Evolutionary conservation across 192 early-diverging fungal genomes (phyloP).

Genomic region (Coemansia sp.): DNA sequence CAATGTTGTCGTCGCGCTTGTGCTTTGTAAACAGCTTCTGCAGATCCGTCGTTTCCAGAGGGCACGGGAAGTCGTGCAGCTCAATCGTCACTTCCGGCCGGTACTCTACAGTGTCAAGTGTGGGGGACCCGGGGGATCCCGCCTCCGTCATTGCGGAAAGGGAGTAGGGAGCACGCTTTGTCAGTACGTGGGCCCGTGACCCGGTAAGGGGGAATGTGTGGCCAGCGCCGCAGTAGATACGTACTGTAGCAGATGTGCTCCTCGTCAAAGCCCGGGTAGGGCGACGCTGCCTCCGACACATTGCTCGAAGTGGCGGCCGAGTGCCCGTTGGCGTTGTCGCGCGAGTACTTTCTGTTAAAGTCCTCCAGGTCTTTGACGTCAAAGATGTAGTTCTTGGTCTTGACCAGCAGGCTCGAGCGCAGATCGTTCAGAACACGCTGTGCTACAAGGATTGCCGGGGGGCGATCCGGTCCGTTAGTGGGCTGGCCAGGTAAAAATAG

Average conservation of each 20-base stretch:
- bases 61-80: constrained; percentile 47
- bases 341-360: constrained; percentile 46
- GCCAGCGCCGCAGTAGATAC: constrained; percentile 2
- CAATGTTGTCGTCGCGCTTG: constrained; percentile 49
- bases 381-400: constrained; percentile 39
- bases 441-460: constrained; percentile 35
- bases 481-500: too few species aligned
- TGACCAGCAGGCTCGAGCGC: constrained; percentile 32
- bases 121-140: too few species aligned
- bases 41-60: constrained; percentile 44
- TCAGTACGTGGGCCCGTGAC: too few species aligned
- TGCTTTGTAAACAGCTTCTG: constrained; percentile 36
- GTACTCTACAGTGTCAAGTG: constrained; percentile 49
- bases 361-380: constrained; percentile 25
- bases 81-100: constrained; percentile 48
- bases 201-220: too few species aligned
- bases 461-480: too few species aligned
- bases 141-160: too few species aligned
- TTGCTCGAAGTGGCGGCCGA: constrained; percentile 11
- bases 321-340: constrained; percentile 6
- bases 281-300: constrained; percentile 28
- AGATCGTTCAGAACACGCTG: constrained; percentile 45
- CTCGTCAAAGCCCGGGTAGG: constrained; percentile 41
- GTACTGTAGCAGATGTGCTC: constrained; percentile 51
- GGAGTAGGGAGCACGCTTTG: too few species aligned